Evolutionary conservation across 2,329 filamentous ascomycete genomes (phyloP).

Genomic region (Alternaria dauci): DNA sequence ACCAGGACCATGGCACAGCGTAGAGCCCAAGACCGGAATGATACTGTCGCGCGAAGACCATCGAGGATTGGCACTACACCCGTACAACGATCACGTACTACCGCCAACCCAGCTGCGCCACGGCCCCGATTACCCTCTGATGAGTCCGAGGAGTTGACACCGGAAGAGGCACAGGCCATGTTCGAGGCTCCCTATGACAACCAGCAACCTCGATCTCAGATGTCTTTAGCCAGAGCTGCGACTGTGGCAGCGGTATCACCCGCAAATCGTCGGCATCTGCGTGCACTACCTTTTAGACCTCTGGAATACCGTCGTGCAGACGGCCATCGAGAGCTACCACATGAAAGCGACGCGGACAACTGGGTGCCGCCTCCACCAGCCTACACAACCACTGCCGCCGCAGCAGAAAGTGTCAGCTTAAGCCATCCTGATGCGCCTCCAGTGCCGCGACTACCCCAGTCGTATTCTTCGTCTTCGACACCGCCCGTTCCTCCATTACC

Average conservation of each 20-base stretch:
- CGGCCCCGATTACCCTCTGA: conserved; percentile 32
- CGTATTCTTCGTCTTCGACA: conserved; percentile 19
- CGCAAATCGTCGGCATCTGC: conserved; percentile 72
- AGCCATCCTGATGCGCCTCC: conserved; percentile 46
- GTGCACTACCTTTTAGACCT: conserved; percentile 61
- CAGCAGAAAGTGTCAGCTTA: conserved; percentile 48
- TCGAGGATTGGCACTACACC: conserved; percentile 38
- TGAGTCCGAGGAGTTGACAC: conserved; percentile 45
- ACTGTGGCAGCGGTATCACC: conserved; percentile 70
- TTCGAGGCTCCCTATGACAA: conserved; percentile 54
- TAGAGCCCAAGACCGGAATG: conserved; percentile 41
- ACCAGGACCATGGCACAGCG: conserved; percentile 50
- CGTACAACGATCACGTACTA: conserved; percentile 43
- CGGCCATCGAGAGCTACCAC: conserved; percentile 75
- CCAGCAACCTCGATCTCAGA: conserved; percentile 51
- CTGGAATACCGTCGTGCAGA: conserved; percentile 74
- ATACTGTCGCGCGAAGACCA: conserved; percentile 31
- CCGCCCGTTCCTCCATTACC: conserved; percentile 40
- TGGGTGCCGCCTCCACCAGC: conserved; percentile 88
- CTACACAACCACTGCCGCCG: conserved; percentile 70
- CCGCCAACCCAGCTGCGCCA: conserved; percentile 28
- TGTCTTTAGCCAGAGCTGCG: conserved; percentile 54
- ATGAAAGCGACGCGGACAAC: conserved; percentile 87
- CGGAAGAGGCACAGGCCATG: conserved; percentile 47
- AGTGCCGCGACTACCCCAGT: conserved; percentile 19